Conservation (phyloP, 345 rosid species). For the Ricinus communis region DNA sequence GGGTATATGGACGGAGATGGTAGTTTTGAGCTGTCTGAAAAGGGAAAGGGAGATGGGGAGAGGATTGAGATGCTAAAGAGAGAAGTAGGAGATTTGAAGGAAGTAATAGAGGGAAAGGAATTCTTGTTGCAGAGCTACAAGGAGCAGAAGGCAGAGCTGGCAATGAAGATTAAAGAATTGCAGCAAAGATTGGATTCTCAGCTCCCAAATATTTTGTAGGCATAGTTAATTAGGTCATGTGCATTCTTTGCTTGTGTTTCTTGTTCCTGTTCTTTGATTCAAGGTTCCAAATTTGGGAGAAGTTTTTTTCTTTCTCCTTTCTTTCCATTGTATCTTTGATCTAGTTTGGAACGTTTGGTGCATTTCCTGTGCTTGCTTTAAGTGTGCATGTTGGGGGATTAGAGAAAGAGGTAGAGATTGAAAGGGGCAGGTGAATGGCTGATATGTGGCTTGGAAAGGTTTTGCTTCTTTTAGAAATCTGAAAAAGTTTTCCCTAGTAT, state of each 20-base stretch:
- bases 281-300: slow-evolving; percentile 5
- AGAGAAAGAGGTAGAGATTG: neutral
- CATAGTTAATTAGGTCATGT: slow-evolving; percentile 47
- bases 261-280: neutral
- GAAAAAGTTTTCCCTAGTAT: neutral
- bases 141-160: slow-evolving; percentile 82
- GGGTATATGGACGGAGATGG: slow-evolving; percentile 50
- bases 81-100: slow-evolving; percentile 84
- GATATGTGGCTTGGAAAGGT: neutral
- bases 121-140: slow-evolving; percentile 76
- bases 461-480: slow-evolving; percentile 12
- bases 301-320: neutral
- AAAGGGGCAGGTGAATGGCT: neutral
- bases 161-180: slow-evolving; percentile 73
- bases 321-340: neutral
- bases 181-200: slow-evolving; percentile 82
- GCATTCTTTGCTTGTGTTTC: slow-evolving; percentile 50
- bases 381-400: slow-evolving; percentile 8
- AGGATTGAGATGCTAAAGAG: slow-evolving; percentile 70
- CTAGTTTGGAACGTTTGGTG: slow-evolving; percentile 9
- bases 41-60: slow-evolving; percentile 52
- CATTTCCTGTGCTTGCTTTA: slow-evolving; percentile 7
- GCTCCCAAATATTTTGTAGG: slow-evolving; percentile 92
- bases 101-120: slow-evolving; percentile 89
- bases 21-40: slow-evolving; percentile 39